Conservation (phyloP, 1,139 yeast genomes). For the Petasospora fabianii region DNA sequence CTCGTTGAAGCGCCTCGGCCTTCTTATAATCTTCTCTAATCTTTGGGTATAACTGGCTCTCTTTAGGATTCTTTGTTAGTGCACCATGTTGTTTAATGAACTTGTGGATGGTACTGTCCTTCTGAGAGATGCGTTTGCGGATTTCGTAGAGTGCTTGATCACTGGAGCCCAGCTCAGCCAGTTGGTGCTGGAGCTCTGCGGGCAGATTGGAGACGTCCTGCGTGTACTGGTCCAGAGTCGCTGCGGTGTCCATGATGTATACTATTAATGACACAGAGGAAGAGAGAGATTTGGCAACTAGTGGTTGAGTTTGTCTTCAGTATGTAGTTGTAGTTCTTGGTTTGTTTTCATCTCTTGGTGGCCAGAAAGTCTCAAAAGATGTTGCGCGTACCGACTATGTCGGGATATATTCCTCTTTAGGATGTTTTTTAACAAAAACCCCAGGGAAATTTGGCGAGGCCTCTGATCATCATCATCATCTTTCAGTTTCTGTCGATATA, state of each 20-base stretch:
- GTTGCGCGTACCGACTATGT: too few relatives aligned
- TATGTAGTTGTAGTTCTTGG: too few relatives aligned
- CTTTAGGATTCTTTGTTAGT: constrained; percentile 77
- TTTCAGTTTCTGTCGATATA: too few relatives aligned
- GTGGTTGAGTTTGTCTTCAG: too few relatives aligned
- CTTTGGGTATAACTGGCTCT: constrained; percentile 59
- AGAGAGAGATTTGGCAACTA: too few relatives aligned
- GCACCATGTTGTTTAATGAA: constrained; percentile 84
- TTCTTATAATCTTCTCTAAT: constrained; percentile 66
- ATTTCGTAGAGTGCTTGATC: constrained; percentile 67
- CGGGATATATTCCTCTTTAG: too few relatives aligned
- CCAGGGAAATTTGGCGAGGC: too few relatives aligned
- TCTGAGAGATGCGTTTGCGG: constrained; percentile 61
- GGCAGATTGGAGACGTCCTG: constrained; percentile 83
- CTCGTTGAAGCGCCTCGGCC: constrained; percentile 64
- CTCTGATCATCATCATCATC: too few relatives aligned
- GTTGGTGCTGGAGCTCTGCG: constrained; percentile 76
- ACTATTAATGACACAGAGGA: too few relatives aligned
- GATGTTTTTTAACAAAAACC: too few relatives aligned
- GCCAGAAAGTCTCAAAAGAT: too few relatives aligned
- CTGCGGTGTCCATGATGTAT: constrained; percentile 82
- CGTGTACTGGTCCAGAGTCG: constrained; percentile 69
- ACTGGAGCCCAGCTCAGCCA: constrained; percentile 73
- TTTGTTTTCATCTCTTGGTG: too few relatives aligned
- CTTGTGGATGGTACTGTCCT: constrained; percentile 79